Base-by-base conservation (phyloP, 768 basidiomycete species). In the button mushroom (Agaricus bisporus) region DNA sequence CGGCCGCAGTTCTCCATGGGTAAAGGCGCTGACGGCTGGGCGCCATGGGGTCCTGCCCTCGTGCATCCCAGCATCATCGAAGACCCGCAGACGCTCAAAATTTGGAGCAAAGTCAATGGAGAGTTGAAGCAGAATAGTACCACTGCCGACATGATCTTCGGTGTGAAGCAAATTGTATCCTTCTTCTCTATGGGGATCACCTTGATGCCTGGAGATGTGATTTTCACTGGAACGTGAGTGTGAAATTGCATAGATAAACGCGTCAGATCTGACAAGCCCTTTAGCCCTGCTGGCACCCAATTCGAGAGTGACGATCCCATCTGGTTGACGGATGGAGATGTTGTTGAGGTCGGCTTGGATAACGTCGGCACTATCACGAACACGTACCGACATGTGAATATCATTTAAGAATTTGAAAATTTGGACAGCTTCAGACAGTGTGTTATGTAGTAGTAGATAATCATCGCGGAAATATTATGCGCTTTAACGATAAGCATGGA, bases 171-270 rank as follows among this genome's bases (percentile, higher is more conserved):
- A 17, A 61, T 73, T 1, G 70, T 73, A 18, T 69, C 67, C 7
- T 74, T 72, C 64, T 72, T 75, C 63, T 71, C 70, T 2, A 75
- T 75, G 73, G 73, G 73, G 1, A 74, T 65, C 8, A 75, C 73
- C 2, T 55, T 73, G 26, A 58, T 68, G 12, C 73, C 73, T 20
- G 73, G 72, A 15, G 73, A 75, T 53, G 66, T 75, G 2, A 73
- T 75, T 20, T 75, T 73, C 59, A 73, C 72, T 48, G 72, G 71
- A 63, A 73, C 69, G 73, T 70, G 42, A 63, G 70, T 64, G 29
- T 12, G 25, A 11, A 12, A 32, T 46, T 25, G 32, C 9, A 2
- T 12, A n/a, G 15, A 12, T 15, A 15, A 15, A 20, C 37, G 29
- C 38, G 11, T 20, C 7, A 6, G 50, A 17, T 39, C 12, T 56